Evolutionary conservation across 1,139 yeast genomes (phyloP).

Genomic region (Meyerozyma athensensis): DNA sequence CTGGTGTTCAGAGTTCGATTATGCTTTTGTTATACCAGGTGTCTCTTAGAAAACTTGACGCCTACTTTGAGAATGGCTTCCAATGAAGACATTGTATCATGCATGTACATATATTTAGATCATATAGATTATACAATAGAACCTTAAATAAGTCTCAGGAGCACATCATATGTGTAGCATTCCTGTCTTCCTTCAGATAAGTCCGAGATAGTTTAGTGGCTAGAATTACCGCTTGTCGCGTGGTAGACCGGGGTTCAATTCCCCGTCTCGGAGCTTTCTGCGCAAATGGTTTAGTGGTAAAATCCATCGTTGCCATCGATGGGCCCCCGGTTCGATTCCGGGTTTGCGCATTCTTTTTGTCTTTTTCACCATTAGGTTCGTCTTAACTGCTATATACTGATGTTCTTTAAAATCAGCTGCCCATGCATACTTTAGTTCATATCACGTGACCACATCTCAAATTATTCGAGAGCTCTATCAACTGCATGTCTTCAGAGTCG

Average conservation of each 20-base stretch:
- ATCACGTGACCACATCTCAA: slow-evolving; percentile 1
- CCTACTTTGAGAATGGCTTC: slow-evolving; percentile 14
- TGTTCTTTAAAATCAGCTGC: not conserved
- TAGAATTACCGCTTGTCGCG: slow-evolving; percentile 5
- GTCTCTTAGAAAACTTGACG: slow-evolving; percentile 39
- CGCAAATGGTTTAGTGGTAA: slow-evolving; percentile 4
- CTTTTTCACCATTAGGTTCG: not conserved
- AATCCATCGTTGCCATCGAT: slow-evolving; percentile 4
- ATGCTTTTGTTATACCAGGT: slow-evolving; percentile 86
- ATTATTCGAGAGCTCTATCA: not conserved
- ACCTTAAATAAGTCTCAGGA: too few relatives aligned
- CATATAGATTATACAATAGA: too few relatives aligned
- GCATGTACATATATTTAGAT: too few relatives aligned
- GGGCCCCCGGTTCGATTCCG: slow-evolving; percentile 5
- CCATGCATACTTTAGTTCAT: not conserved
- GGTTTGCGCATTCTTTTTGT: slow-evolving; percentile 3
- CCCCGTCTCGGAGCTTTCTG: slow-evolving; percentile 4
- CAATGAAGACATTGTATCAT: too few relatives aligned
- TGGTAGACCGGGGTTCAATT: slow-evolving; percentile 4
- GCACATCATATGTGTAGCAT: not conserved
- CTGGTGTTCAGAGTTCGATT: slow-evolving; percentile 89
- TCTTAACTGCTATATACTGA: too few relatives aligned
- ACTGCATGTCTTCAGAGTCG: not conserved
- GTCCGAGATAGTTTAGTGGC: slow-evolving; percentile 4
- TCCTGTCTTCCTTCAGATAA: not conserved